These are phyloP conservation scores for Oleoguttula mirabilis DNA, from an alignment of 495 filamentous ascomycete genomes.

Conservation along the genomic window DNA sequence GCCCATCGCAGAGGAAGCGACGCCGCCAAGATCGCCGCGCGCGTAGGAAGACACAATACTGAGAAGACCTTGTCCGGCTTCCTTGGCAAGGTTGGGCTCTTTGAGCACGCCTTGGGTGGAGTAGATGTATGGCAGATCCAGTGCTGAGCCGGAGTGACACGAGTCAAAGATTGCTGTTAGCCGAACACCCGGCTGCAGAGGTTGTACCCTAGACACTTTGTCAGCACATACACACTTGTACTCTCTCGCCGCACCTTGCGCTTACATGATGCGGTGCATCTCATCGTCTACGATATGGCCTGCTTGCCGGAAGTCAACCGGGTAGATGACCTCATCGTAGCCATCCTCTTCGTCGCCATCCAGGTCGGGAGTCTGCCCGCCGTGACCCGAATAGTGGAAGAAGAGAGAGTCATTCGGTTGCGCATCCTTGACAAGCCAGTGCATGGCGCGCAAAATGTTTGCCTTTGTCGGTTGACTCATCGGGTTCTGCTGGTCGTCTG, in stretches of 20 bases:
- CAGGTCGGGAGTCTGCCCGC: constrained; percentile 89
- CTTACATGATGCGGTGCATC: constrained; percentile 89
- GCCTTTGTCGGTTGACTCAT: constrained; percentile 95
- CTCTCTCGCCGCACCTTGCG: too few species aligned
- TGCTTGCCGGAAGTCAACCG: constrained; percentile 78
- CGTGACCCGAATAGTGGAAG: constrained; percentile 97
- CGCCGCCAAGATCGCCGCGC: constrained; percentile 75
- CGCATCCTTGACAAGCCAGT: constrained; percentile 95
- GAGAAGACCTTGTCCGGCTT: constrained; percentile 87
- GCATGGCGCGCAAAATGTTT: constrained; percentile 94
- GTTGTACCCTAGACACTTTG: constrained; percentile 52
- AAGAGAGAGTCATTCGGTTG: constrained; percentile 90
- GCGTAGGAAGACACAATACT: constrained; percentile 81
- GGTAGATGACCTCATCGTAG: constrained; percentile 97
- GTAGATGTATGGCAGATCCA: constrained; percentile 96
- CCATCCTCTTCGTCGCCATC: constrained; percentile 93
- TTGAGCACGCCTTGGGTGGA: constrained; percentile 87
- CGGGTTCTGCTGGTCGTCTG: constrained; percentile 92
- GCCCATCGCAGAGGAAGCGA: constrained; percentile 67
- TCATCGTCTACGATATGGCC: constrained; percentile 97
- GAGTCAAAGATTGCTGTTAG: constrained; percentile 98
- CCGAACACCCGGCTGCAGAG: constrained; percentile 70
- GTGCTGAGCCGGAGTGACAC: constrained; percentile 93
- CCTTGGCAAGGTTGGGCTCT: constrained; percentile 94
- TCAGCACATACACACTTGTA: too few species aligned